Conservation (phyloP, 208 protist genomes). For the Blechomonas ayalai region DNA sequence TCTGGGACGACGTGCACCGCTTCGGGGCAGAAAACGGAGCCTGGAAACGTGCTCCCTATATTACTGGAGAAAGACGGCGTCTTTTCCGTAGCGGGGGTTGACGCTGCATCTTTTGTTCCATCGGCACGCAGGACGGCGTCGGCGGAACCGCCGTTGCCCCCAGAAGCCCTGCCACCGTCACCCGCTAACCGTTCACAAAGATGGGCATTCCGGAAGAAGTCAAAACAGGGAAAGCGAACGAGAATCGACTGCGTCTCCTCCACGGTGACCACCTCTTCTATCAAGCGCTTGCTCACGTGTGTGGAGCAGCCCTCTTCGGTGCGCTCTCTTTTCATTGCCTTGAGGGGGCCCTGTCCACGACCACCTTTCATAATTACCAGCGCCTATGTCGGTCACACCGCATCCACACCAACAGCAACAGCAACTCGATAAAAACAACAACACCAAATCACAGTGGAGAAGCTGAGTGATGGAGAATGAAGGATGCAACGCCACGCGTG, state of each 20-base stretch:
- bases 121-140: background rate
- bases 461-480: too few relatives aligned
- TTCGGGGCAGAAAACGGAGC: conserved; percentile 32
- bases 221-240: conserved; percentile 73
- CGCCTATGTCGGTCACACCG: too few relatives aligned
- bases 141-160: background rate
- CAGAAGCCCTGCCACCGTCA: background rate
- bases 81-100: too few relatives aligned
- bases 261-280: conserved; percentile 46
- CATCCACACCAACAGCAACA: too few relatives aligned
- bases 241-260: conserved; percentile 34
- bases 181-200: conserved; percentile 41
- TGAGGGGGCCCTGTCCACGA: too few relatives aligned
- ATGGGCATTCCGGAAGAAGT: conserved; percentile 68
- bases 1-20: conserved; percentile 21
- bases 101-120: background rate
- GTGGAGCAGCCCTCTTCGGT: conserved; percentile 5
- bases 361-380: too few relatives aligned
- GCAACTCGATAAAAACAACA: too few relatives aligned
- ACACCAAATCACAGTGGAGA: too few relatives aligned
- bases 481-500: too few relatives aligned
- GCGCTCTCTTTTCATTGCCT: background rate
- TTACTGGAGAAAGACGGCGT: too few relatives aligned
- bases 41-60: too few relatives aligned
- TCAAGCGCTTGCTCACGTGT: conserved; percentile 3